A percentile compares a stretch with the other conserved stretches of the same genome.
phyloP scores from a whole-genome alignment of 2,329 filamentous ascomycete genomes.

The Sarocladium oryzae region DNA sequence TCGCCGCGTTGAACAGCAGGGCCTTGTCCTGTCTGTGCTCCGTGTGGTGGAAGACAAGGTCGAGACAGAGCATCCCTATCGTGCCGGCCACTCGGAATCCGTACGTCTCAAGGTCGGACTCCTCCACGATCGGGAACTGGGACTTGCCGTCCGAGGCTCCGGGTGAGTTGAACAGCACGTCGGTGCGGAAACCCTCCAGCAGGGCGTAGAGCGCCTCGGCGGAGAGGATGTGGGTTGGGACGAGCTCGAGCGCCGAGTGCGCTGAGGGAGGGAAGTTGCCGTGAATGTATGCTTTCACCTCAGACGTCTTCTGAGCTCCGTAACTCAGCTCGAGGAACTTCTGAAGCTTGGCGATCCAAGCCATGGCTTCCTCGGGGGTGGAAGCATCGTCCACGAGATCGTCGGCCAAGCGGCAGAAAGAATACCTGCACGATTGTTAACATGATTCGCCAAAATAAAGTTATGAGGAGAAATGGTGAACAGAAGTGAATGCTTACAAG shows the following conservation, averaged over 20 bases:
- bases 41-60: conserved; percentile 58
- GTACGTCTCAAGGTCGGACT: conserved; percentile 55
- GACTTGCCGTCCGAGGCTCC: not conserved
- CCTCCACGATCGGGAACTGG: conserved; percentile 50
- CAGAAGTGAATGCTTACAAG: conserved; percentile 36
- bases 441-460: no score
- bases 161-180: conserved; percentile 45
- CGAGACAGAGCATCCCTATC: conserved; percentile 61
- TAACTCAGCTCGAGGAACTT: conserved; percentile 52
- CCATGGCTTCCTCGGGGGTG: conserved; percentile 41
- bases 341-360: conserved; percentile 53
- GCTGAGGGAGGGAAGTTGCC: conserved; percentile 45
- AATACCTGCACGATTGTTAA: conserved; percentile 43
- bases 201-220: conserved; percentile 56
- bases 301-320: conserved; percentile 17
- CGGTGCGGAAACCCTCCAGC: conserved; percentile 62
- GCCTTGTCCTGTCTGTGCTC: conserved; percentile 20
- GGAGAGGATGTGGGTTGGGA: conserved; percentile 52
- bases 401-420: conserved; percentile 67
- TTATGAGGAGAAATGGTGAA: no score
- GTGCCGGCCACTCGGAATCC: conserved; percentile 65
- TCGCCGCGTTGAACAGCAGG: conserved; percentile 48
- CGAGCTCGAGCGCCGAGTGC: conserved; percentile 48
- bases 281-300: conserved; percentile 29
- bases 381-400: conserved; percentile 63